Evolutionary conservation across 306 rosid genomes (phyloP), one percentile per base, ranked within the genome.

Genomic region (Biancaea sappan): DNA sequence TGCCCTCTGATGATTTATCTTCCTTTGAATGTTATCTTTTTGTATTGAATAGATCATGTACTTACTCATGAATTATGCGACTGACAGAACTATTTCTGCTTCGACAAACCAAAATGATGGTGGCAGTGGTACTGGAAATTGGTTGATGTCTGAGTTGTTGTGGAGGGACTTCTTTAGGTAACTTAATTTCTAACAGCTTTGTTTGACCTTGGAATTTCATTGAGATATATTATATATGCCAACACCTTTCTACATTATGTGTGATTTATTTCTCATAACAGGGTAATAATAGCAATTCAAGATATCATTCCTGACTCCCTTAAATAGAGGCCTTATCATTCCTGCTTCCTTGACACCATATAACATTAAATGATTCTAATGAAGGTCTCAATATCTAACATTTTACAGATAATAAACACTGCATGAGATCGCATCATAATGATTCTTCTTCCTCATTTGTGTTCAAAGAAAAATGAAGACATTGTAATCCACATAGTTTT

Each of bases 111-210:
- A 51, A 77, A 84, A 86, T 51, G 82, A 82, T 54, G 87, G 95
- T 70, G 93, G 88, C 74, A 76, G 66, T 10, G 88, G 85, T 46
- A 31, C 64, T 44, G 98, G 97, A 83, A 87, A 88, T 81, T 92
- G 97, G 99, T 82, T 94, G 87, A 84, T 88, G 95, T 88, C 76
- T 81, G 97, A 94, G 85, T 86, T 94, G 74, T 71, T 92, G 66
- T 92, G 98, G 97, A 90, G 99, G 93, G 99, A 94, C 80, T 94
- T 94, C 93, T 94, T 94, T 83, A 92, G 99, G 99, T 94, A 87
- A 77, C 72, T 44, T 24, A 35, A 66, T 62, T 43, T 47, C 57
- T 19, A 68, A n/a, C 38, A 46, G 60, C 25, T 64, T 69, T 72
- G 54, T 15, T 48, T 58, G 31, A 21, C 38, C 34, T 38, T 53